These are phyloP conservation scores for Boletellus emodensis DNA, from an alignment of 768 basidiomycete genomes.

Conservation along the genomic window DNA sequence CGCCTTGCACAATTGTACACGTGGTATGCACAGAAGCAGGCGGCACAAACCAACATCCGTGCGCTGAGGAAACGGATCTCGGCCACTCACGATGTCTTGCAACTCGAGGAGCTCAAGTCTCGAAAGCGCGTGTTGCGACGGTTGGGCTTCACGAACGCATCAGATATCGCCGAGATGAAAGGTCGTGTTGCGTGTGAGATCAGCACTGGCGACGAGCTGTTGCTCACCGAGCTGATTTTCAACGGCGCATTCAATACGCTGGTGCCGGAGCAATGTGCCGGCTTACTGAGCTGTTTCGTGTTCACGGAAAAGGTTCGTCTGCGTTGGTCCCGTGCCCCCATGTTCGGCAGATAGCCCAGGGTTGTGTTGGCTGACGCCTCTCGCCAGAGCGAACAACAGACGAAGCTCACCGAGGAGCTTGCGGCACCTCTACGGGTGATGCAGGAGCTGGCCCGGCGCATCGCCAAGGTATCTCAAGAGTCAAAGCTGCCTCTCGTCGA, in stretches of 20 bases:
- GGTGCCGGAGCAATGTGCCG: conserved; percentile 87
- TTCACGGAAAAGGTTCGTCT: conserved; percentile 80
- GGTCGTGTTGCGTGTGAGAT: conserved; percentile 98
- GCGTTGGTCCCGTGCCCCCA: conserved; percentile 24
- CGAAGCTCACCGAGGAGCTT: conserved; percentile 88
- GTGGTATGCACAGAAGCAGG: conserved; percentile 72
- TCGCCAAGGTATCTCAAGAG: conserved; percentile 96
- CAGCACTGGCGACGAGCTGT: conserved; percentile 91
- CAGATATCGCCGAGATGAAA: conserved; percentile 97
- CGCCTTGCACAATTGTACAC: conserved; percentile 79
- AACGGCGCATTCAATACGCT: conserved; percentile 93
- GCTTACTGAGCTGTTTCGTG: conserved; percentile 95
- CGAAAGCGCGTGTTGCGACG: conserved; percentile 92
- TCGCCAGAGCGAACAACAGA: conserved; percentile 74
- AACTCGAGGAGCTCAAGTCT: conserved; percentile 94
- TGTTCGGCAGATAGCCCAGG: not conserved
- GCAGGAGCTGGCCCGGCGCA: conserved; percentile 93
- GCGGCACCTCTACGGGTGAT: conserved; percentile 88
- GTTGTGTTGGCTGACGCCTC: not conserved
- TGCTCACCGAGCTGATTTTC: conserved; percentile 96
- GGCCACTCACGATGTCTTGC: conserved; percentile 86
- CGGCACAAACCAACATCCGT: conserved; percentile 64
- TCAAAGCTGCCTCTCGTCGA: conserved; percentile 86
- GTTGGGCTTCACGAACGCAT: conserved; percentile 80
- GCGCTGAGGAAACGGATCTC: conserved; percentile 82